Base-by-base conservation (phyloP, 352 stramenopile genomes). In the Ophiocytium majus region DNA sequence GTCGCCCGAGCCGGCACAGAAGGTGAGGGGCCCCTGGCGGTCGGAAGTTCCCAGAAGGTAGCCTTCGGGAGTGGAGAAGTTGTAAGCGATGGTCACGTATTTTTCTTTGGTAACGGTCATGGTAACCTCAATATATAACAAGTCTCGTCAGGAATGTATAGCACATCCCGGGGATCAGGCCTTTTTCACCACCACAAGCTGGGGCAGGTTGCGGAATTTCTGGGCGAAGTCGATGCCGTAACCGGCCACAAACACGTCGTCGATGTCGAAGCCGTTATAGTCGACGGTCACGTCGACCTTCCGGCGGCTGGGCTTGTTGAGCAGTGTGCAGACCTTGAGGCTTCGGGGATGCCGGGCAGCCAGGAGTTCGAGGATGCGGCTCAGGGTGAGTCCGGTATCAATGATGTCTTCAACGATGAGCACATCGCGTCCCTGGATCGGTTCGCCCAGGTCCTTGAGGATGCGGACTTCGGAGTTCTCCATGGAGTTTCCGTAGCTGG, bases 391-490 rank as follows among this genome's bases (percentile, higher is more conserved):
- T 17, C 74, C 74, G 28, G 74, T 76, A 79, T 79, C 74, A 17
- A 79, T 74, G 74, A 79, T 79, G 74, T 79, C 74, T 79, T 79
- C 74, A 14, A 79, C 74, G 17, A 79, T 14, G 17, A 79, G 74
- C 28, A 79, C 74, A 74, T 79, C 35, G 28, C 35, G 28, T 19
- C 31, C 31, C 35, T 14, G 14, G 14, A 79, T 79, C 28, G 28
- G 19, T 33, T 33, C 74, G 35, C 17, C 35, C 14, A 79, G 28
- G 35, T 79, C 74, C 74, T 23, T 79, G 14, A 76, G 14, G 17
- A 79, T 17, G 17, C 31, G 17, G 17, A 79, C 74, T 23, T 74
- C 35, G 28, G 74, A 79, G 74, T n/a, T 79, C 28, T 79, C 28
- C 14, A n/a, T 79, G 74, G 14, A 23, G 74, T 79, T n/a, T 17